Evolutionary conservation across 805 yeast genomes (phyloP).

Genomic region (Sporopachydermia quercuum): DNA sequence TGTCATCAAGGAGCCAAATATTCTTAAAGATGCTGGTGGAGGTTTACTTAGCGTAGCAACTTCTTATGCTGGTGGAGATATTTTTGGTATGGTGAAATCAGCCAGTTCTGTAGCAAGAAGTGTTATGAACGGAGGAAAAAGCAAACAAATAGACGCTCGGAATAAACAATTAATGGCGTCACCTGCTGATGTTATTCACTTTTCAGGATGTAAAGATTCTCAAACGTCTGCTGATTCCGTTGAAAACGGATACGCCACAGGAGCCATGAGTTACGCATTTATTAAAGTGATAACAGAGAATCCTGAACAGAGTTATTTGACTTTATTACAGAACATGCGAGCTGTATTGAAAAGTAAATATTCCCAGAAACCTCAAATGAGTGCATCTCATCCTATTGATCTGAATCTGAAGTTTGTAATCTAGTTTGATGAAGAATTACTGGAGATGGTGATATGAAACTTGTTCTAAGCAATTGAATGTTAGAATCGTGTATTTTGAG

Average conservation of each 20-base stretch:
- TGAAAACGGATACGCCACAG: slow-evolving; percentile 58
- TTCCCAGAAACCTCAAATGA: slow-evolving; percentile 72
- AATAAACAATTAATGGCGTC: slow-evolving; percentile 41
- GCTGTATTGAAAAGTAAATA: slow-evolving; percentile 45
- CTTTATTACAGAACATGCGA: slow-evolving; percentile 60
- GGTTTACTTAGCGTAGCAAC: slow-evolving; percentile 45
- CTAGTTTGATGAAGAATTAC: no score
- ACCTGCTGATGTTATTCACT: slow-evolving; percentile 61
- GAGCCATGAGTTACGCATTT: slow-evolving; percentile 79
- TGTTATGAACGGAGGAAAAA: slow-evolving; percentile 7
- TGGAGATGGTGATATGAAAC: no score
- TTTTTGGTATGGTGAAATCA: slow-evolving; percentile 28
- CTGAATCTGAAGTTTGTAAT: slow-evolving; percentile 34
- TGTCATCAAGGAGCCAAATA: slow-evolving; percentile 63
- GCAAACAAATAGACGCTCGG: slow-evolving; percentile 25
- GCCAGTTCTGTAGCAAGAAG: slow-evolving; percentile 13
- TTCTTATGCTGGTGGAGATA: slow-evolving; percentile 48
- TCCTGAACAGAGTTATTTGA: slow-evolving; percentile 53
- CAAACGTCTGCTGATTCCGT: slow-evolving; percentile 77
- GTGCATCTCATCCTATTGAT: slow-evolving; percentile 73
- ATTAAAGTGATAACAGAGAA: slow-evolving; percentile 43
- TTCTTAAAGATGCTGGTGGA: slow-evolving; percentile 59
- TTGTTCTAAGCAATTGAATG: no score
- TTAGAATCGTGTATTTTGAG: no score
- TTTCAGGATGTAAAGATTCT: slow-evolving; percentile 73